phyloP scores from a whole-genome alignment of 331 rosid genomes.

The Quercus phellos region DNA sequence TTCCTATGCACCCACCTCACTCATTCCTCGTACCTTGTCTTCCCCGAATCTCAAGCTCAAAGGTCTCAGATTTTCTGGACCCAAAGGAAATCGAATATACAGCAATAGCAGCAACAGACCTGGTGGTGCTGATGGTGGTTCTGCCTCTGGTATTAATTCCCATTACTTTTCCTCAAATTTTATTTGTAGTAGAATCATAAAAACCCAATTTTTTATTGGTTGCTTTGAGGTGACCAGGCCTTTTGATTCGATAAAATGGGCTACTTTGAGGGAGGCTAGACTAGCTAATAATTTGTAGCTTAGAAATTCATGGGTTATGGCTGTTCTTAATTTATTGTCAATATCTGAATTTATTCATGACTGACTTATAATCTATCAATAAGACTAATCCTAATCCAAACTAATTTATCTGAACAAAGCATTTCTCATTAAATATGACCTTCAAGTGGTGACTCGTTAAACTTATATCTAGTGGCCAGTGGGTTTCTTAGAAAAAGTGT shows the following conservation, averaged over 20 bases:
- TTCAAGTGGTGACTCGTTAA: neutral
- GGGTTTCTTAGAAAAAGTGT: neutral
- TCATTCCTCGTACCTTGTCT: conserved; percentile 7
- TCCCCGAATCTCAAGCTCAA: conserved; percentile 26
- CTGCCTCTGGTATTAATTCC: conserved; percentile 44
- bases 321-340: no score
- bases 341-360: no score
- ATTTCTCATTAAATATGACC: neutral
- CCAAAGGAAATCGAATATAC: conserved; percentile 31
- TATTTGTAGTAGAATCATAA: neutral
- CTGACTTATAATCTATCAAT: no score
- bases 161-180: neutral
- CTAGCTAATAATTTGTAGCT: no score
- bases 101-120: conserved; percentile 49
- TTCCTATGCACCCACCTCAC: conserved; percentile 23
- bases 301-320: no score
- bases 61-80: conserved; percentile 16
- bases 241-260: no score
- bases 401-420: no score
- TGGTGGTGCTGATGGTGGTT: conserved; percentile 26
- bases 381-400: no score
- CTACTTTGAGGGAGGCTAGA: no score
- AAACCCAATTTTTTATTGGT: neutral
- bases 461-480: neutral
- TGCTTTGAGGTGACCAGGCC: neutral